Conservation (phyloP, 2,329 filamentous ascomycete species). For the Aspergillus neotritici region DNA sequence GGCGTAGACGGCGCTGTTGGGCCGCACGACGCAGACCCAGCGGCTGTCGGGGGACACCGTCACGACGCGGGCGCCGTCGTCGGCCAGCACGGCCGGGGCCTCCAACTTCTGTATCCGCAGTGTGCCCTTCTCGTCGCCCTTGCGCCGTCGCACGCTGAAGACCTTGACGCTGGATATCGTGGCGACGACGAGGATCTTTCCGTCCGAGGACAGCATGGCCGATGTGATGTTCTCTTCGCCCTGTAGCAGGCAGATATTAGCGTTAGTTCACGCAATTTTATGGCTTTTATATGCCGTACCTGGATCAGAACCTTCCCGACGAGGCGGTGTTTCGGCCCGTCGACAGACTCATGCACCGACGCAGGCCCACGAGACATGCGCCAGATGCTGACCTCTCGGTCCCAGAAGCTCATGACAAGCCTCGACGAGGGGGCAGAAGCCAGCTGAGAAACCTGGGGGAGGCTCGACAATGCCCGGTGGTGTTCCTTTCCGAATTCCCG, state of each 20-base stretch:
- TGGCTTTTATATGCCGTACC: constrained; percentile 25
- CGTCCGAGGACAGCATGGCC: constrained; percentile 64
- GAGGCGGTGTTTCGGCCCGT: constrained; percentile 41
- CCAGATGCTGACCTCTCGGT: constrained; percentile 81
- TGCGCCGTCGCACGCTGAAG: constrained; percentile 60
- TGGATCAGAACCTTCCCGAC: constrained; percentile 61
- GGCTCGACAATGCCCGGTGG: constrained; percentile 71
- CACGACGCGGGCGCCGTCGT: constrained; percentile 62
- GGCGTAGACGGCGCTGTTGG: constrained; percentile 55
- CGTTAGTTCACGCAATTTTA: background rate
- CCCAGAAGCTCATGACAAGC: constrained; percentile 87
- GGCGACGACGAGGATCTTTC: constrained; percentile 68
- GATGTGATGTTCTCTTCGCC: constrained; percentile 80
- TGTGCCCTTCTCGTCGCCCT: constrained; percentile 50
- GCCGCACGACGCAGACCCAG: constrained; percentile 50
- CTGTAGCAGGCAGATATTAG: constrained; percentile 23
- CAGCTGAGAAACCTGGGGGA: constrained; percentile 73
- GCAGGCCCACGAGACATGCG: constrained; percentile 47
- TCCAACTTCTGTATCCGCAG: constrained; percentile 67
- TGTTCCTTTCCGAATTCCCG: constrained; percentile 71
- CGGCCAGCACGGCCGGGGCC: constrained; percentile 53
- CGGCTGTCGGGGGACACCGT: constrained; percentile 44
- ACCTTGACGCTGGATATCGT: constrained; percentile 70
- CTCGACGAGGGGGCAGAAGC: constrained; percentile 67
- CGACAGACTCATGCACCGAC: constrained; percentile 41